Evolutionary conservation across 495 filamentous ascomycete species (phyloP).

Genomic region (Gamarada debralockiae): DNA sequence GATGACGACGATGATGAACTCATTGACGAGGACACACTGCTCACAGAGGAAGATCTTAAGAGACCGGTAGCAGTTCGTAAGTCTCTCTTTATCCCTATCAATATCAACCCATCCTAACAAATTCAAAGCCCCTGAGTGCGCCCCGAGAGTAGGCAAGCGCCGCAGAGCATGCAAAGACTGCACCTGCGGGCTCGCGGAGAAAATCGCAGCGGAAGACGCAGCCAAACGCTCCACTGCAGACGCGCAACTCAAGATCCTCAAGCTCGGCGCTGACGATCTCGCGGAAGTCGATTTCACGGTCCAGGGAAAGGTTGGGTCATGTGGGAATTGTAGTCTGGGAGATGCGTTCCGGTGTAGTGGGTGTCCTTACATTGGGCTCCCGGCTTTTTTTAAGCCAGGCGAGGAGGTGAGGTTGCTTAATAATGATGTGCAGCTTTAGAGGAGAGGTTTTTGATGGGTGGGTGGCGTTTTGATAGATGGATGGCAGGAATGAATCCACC

Average conservation of each 20-base stretch:
- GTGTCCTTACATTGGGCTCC: conserved; percentile 90
- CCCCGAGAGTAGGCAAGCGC: conserved; percentile 77
- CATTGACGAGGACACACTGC: conserved; percentile 83
- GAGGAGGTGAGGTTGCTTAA: conserved; percentile 88
- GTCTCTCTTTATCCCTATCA: conserved; percentile 23
- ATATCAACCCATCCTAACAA: conserved; percentile 12
- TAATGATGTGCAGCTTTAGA: conserved; percentile 79
- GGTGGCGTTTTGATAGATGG: conserved; percentile 6
- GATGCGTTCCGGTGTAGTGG: conserved; percentile 80
- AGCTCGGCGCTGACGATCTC: conserved; percentile 75
- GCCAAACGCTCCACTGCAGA: conserved; percentile 58
- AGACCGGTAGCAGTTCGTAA: conserved; percentile 71
- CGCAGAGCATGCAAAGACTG: conserved; percentile 96
- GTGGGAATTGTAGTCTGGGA: conserved; percentile 87
- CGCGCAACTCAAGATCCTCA: conserved; percentile 47
- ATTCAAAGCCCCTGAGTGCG: conserved; percentile 70
- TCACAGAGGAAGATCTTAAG: conserved; percentile 77
- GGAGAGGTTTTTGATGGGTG: conserved; percentile 2
- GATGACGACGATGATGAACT: conserved; percentile 73
- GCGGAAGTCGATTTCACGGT: conserved; percentile 94
- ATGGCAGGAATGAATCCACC: not conserved
- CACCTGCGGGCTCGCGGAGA: conserved; percentile 82
- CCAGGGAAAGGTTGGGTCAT: conserved; percentile 88
- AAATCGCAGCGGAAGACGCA: conserved; percentile 75
- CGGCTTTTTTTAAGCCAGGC: conserved; percentile 90